These are phyloP conservation scores for Aspergillus fumigatiaffinis DNA, from an alignment of 2,329 filamentous ascomycete genomes.

Conservation along the genomic window DNA sequence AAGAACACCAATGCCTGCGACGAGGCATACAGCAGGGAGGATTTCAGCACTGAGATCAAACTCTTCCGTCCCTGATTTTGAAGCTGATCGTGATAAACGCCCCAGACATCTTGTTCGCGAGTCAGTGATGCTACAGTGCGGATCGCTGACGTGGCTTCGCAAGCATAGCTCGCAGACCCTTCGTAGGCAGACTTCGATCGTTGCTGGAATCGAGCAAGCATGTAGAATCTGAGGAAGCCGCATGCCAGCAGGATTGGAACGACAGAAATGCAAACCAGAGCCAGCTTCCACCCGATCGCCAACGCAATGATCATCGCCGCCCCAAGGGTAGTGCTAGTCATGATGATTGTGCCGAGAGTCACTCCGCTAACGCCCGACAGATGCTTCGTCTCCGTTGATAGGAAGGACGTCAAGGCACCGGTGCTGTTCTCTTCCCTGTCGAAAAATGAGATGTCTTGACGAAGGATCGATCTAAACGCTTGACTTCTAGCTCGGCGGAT, in stretches of 20 bases:
- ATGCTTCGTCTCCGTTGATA: conserved; percentile 86
- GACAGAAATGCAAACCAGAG: conserved; percentile 73
- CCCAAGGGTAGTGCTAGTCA: conserved; percentile 74
- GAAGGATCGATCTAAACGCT: conserved; percentile 81
- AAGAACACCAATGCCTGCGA: conserved; percentile 82
- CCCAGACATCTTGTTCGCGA: conserved; percentile 74
- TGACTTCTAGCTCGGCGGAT: conserved; percentile 76
- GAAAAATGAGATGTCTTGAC: conserved; percentile 90
- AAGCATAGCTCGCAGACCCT: conserved; percentile 78
- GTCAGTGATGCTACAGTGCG: conserved; percentile 90
- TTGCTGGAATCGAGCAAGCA: conserved; percentile 73
- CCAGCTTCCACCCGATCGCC: conserved; percentile 83
- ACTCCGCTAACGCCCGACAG: conserved; percentile 82
- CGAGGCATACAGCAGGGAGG: conserved; percentile 74
- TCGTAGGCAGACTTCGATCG: conserved; percentile 78
- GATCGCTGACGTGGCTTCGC: conserved; percentile 90
- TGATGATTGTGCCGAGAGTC: conserved; percentile 80
- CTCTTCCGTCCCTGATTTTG: conserved; percentile 64
- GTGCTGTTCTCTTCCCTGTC: conserved; percentile 85
- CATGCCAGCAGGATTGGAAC: conserved; percentile 74
- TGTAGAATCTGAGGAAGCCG: conserved; percentile 84
- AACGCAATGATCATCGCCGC: conserved; percentile 67
- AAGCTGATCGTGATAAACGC: conserved; percentile 65
- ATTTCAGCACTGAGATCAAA: conserved; percentile 69
- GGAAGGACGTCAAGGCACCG: conserved; percentile 80